Base-by-base conservation (phyloP, 2,329 filamentous ascomycete species). In the Fusarium devonianum region DNA sequence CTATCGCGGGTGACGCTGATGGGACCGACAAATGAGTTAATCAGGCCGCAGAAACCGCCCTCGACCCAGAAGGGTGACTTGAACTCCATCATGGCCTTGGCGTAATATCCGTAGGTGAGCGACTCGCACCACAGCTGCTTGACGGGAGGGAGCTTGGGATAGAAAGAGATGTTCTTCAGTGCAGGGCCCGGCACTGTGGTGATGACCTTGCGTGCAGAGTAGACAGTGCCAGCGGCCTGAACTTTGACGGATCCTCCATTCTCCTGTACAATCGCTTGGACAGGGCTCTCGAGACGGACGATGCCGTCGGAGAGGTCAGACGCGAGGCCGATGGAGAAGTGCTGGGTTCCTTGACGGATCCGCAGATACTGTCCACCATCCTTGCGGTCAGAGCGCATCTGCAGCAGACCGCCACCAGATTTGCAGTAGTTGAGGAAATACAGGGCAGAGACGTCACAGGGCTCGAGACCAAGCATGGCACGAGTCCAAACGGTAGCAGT, bases 361-460 rank as follows among this genome's bases (percentile, higher is more conserved):
- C 80, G 73, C 7, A 84, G 69, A 56, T 81, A 74, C 55, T 84
- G 79, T 0, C 76, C 82, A 5, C 82, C 82, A 30, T 74, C 59
- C 46, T 79, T 77, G 16, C 69, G 61, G 57, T 84, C 81, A 1
- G 79, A 81, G 0, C 78, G 71, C 74, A 84, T 80, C 33, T 75
- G 69, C 48, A 79, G 49, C 3, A 84, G 67, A 0, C 83, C 82
- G 4, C 75, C 75, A 3, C 78, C 78, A 9, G 72, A 74, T 56
- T 76, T 78, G 71, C 77, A 79, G 67, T 85, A 83, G 58, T 81
- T 72, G 16, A 85, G 69, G 57, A 85, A 82, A 60, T 70, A 84
- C 2, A 80, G 62, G 0, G 81, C 80, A 6, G 74, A 78, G 4
- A 82, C 60, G 10, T 83, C 78, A 2, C 44, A 49, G 0, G 80